A percentile compares a stretch with the other conserved stretches of the same genome.
phyloP scores from a whole-genome alignment of 2,329 filamentous ascomycete species.

The Scedosporium minutisporum region DNA sequence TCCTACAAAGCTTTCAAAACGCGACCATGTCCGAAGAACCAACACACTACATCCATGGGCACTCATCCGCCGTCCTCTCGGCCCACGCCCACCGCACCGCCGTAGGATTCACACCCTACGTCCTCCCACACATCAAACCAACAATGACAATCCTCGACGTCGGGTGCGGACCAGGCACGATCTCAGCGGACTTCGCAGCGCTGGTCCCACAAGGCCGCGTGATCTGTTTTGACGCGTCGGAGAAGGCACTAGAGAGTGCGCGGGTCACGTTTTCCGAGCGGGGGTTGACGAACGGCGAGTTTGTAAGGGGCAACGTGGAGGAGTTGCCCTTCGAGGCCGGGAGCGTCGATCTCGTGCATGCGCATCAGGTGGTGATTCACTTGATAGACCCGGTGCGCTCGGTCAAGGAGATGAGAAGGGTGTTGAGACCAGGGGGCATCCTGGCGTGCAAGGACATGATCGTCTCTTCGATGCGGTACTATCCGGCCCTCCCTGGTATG shows the following conservation, averaged over 20 bases:
- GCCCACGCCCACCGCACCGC: conserved; percentile 32
- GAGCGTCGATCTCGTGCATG: conserved; percentile 32
- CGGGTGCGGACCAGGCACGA: conserved; percentile 39
- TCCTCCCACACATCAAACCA: conserved; percentile 29
- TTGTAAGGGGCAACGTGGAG: conserved; percentile 24
- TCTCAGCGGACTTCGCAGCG: conserved; percentile 31
- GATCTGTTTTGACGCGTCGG: conserved; percentile 27
- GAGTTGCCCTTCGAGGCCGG: conserved; percentile 27
- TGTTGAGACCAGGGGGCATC: conserved; percentile 31
- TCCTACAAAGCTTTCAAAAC: neutral
- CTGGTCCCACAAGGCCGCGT: conserved; percentile 28
- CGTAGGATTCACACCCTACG: conserved; percentile 31
- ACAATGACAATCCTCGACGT: conserved; percentile 33
- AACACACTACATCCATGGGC: conserved; percentile 25
- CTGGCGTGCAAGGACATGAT: conserved; percentile 49
- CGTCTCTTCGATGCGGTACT: conserved; percentile 37
- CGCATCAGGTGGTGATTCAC: conserved; percentile 33
- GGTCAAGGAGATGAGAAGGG: conserved; percentile 30
- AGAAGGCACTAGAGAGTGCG: conserved; percentile 21
- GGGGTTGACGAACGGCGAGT: conserved; percentile 17
- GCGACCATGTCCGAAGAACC: neutral
- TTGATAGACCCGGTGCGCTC: conserved; percentile 23
- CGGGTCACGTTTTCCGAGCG: conserved; percentile 11
- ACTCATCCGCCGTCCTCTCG: conserved; percentile 26
- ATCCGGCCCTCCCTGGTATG: neutral